Percentiles rank a stretch among this genome's conserved stretches.
These are phyloP conservation scores for Tarenaya hassleriana DNA, from an alignment of 345 rosid genomes.

Conservation along the genomic window DNA sequence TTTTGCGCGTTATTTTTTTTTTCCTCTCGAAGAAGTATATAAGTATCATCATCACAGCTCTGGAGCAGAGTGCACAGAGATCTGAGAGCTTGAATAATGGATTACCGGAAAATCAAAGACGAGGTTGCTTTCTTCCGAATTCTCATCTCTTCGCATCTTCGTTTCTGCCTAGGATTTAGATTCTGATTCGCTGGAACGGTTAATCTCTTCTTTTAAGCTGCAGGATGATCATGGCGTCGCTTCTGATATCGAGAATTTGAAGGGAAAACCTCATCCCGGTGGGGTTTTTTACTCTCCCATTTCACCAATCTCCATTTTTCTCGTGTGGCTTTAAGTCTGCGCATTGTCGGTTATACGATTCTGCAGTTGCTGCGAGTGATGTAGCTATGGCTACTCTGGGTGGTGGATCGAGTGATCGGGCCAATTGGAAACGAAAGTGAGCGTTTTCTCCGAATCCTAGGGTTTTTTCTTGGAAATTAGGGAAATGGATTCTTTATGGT, in stretches of 20 bases:
- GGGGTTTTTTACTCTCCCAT: background rate
- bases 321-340: background rate
- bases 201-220: background rate
- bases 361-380: constrained; percentile 35
- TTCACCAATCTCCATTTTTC: background rate
- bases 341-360: constrained; percentile 17
- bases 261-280: constrained; percentile 27
- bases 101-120: no score
- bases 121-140: no score
- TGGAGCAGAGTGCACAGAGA: no score
- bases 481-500: background rate
- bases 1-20: no score
- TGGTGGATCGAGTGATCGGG: constrained; percentile 34
- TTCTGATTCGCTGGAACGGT: no score
- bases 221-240: constrained; percentile 26
- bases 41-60: no score
- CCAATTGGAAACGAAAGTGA: constrained; percentile 81
- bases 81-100: no score
- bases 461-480: background rate
- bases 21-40: no score
- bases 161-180: no score
- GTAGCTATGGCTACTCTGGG: constrained; percentile 34
- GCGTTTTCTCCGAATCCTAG: background rate
- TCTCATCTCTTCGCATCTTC: no score
- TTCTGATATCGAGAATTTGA: constrained; percentile 28